These are phyloP conservation scores for Gamsiella multidivaricata DNA, from an alignment of 192 early-diverging fungal genomes.

Conservation along the genomic window DNA sequence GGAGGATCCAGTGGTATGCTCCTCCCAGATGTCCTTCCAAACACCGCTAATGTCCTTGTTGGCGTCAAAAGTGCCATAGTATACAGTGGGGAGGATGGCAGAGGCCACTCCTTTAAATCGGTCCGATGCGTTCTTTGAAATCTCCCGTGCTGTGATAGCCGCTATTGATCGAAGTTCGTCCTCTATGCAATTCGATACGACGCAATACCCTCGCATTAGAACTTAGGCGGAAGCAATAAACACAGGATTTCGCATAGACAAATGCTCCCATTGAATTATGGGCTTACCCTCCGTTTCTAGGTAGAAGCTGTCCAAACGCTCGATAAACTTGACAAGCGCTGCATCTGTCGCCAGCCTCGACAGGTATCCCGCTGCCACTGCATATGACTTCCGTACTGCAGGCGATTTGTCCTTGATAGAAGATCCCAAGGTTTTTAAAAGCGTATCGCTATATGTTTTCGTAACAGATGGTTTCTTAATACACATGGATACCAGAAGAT, in stretches of 20 bases:
- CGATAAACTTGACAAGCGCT: constrained; percentile 72
- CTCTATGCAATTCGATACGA: too few species aligned
- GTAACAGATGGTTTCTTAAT: constrained; percentile 75
- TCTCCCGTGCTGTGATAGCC: constrained; percentile 74
- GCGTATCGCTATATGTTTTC: constrained; percentile 72
- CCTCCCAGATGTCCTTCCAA: constrained; percentile 85
- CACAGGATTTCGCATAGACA: too few species aligned
- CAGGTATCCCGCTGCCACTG: constrained; percentile 86
- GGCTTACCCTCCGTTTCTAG: constrained; percentile 70
- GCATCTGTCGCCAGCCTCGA: constrained; percentile 66
- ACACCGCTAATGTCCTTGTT: constrained; percentile 62
- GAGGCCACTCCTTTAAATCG: constrained; percentile 62
- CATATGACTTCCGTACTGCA: constrained; percentile 86
- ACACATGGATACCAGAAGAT: constrained; percentile 83
- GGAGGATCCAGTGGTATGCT: constrained; percentile 68
- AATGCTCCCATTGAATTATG: too few species aligned
- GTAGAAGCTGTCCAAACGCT: constrained; percentile 80
- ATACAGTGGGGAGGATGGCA: constrained; percentile 76
- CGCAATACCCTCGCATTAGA: too few species aligned
- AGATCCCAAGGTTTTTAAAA: constrained; percentile 82
- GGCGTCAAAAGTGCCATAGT: constrained; percentile 74
- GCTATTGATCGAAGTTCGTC: constrained; percentile 76
- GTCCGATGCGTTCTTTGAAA: constrained; percentile 74
- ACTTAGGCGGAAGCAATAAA: too few species aligned
- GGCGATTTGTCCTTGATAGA: constrained; percentile 82